A percentile compares a stretch with the other conserved stretches of the same genome.
phyloP scores from a whole-genome alignment of 345 rosid species.

The Eucalyptus sp. region DNA sequence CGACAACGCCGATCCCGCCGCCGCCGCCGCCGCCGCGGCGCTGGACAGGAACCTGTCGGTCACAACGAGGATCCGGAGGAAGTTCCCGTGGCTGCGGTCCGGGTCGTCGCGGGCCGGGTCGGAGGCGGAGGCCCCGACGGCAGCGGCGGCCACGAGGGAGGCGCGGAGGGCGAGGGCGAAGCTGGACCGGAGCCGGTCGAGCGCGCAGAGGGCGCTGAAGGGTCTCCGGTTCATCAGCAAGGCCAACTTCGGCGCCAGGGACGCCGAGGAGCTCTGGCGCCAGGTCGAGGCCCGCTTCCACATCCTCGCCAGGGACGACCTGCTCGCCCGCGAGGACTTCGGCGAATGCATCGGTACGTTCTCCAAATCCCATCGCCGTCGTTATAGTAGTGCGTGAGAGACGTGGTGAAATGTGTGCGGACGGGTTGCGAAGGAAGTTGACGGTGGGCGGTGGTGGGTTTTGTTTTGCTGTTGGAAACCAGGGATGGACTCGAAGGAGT shows the following conservation, averaged over 20 bases:
- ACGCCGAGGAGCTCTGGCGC: constrained; percentile 49
- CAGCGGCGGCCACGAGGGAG: constrained; percentile 27
- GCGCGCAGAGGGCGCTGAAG: constrained; percentile 66
- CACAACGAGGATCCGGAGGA: constrained; percentile 46
- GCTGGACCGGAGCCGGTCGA: constrained; percentile 54
- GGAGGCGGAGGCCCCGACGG: constrained; percentile 8
- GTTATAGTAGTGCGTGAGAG: too few relatives aligned
- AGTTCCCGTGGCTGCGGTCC: constrained; percentile 50
- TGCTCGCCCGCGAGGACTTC: constrained; percentile 78
- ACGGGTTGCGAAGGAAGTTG: neutral
- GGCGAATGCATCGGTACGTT: constrained; percentile 81
- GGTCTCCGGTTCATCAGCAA: constrained; percentile 69
- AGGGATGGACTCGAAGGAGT: constrained; percentile 97
- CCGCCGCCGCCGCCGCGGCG: neutral
- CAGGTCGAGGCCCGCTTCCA: constrained; percentile 55
- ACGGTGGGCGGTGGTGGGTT: neutral
- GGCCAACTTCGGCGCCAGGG: constrained; percentile 22
- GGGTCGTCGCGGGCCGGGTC: constrained; percentile 37
- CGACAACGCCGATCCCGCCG: neutral
- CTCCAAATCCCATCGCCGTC: too few relatives aligned
- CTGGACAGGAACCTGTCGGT: constrained; percentile 44
- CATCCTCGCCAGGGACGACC: constrained; percentile 43
- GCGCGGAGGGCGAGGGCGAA: constrained; percentile 44
- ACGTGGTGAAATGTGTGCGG: neutral
- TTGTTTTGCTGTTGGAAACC: neutral